These are phyloP conservation scores for Pichia sp. DNA, from an alignment of 1,139 yeast genomes.

Conservation along the genomic window DNA sequence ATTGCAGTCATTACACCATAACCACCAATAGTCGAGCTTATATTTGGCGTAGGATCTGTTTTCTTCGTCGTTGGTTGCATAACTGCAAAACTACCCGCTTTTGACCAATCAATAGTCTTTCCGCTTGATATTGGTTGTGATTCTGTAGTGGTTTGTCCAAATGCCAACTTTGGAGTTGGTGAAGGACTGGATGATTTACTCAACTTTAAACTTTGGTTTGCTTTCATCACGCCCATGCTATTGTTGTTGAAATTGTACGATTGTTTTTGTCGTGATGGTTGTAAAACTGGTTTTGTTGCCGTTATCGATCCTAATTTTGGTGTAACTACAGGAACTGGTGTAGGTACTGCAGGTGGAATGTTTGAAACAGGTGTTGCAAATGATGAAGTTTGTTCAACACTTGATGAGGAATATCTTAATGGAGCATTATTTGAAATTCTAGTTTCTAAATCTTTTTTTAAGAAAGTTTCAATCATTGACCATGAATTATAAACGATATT, in stretches of 20 bases:
- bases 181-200: too few relatives aligned
- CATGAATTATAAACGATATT: slow-evolving; percentile 12
- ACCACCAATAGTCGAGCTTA: too few relatives aligned
- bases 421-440: slow-evolving; percentile 1
- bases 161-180: not conserved
- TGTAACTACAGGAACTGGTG: not conserved
- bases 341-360: not conserved
- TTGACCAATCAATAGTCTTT: slow-evolving; percentile 13
- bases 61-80: too few relatives aligned
- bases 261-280: not conserved
- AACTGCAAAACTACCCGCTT: slow-evolving; percentile 2
- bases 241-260: not conserved
- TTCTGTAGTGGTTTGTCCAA: slow-evolving; percentile 9
- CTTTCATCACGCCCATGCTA: too few relatives aligned
- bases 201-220: too few relatives aligned
- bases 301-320: not conserved
- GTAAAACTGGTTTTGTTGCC: not conserved
- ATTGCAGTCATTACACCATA: slow-evolving; percentile 2
- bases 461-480: slow-evolving; percentile 15
- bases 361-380: not conserved
- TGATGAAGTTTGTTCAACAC: too few relatives aligned
- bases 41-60: too few relatives aligned
- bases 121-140: not conserved
- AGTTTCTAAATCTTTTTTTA: slow-evolving; percentile 17
- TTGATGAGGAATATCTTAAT: not conserved